These are phyloP conservation scores for Dendrocalamus latiflorus DNA, from an alignment of 202 grass and related monocot genomes.

Conservation along the genomic window DNA sequence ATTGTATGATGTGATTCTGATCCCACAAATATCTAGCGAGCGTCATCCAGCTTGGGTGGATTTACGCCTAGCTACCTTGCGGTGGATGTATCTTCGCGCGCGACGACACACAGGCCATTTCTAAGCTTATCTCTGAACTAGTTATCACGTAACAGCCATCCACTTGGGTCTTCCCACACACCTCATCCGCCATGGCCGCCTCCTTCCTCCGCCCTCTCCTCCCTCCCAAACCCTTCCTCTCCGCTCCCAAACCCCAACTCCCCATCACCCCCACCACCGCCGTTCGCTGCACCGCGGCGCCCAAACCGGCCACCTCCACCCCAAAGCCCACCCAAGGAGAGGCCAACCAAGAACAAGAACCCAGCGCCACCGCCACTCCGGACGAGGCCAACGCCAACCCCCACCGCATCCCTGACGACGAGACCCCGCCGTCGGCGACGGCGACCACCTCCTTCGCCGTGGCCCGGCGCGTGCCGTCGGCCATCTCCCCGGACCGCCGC, in stretches of 20 bases:
- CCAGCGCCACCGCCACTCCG: neutral
- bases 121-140: slow-evolving; percentile 24
- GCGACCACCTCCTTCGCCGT: slow-evolving; percentile 57
- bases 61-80: no score
- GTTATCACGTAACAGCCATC: slow-evolving; percentile 7
- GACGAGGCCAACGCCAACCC: slow-evolving; percentile 29
- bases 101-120: neutral
- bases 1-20: no score
- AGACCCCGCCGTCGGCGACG: slow-evolving; percentile 38
- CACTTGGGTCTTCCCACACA: neutral
- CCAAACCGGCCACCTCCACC: slow-evolving; percentile 21
- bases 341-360: neutral
- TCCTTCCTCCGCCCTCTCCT: slow-evolving; percentile 46
- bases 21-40: no score
- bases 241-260: slow-evolving; percentile 27
- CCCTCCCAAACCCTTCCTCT: slow-evolving; percentile 37
- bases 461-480: slow-evolving; percentile 46
- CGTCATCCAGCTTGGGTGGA: no score
- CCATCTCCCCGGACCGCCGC: slow-evolving; percentile 35
- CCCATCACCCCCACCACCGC: neutral
- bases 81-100: neutral
- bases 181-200: slow-evolving; percentile 49
- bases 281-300: slow-evolving; percentile 41
- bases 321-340: slow-evolving; percentile 16
- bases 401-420: slow-evolving; percentile 35